Percentiles rank a stretch among this genome's conserved stretches.
phyloP scores from a whole-genome alignment of 805 yeast species.

The Dipodascopsis tothii region DNA sequence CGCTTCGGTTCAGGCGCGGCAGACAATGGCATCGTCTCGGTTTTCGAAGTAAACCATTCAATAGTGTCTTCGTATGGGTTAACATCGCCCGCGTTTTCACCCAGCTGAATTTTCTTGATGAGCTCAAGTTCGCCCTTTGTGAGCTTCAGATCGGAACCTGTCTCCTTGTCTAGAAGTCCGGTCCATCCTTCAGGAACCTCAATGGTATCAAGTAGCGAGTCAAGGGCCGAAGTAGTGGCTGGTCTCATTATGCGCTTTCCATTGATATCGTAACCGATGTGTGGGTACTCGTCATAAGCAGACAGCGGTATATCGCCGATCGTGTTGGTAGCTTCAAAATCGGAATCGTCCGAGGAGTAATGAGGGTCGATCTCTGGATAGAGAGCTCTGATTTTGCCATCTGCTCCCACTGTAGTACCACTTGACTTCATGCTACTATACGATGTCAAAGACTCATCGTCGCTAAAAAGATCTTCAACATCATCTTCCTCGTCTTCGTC shows the following conservation, averaged over 20 bases:
- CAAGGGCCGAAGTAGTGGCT: slow-evolving; percentile 91
- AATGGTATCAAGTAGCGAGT: slow-evolving; percentile 76
- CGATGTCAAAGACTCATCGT: slow-evolving; percentile 11
- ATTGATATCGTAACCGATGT: slow-evolving; percentile 91
- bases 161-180: slow-evolving; percentile 81
- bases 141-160: slow-evolving; percentile 78
- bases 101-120: slow-evolving; percentile 74
- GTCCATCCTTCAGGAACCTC: slow-evolving; percentile 99
- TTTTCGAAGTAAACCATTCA: slow-evolving; percentile 88
- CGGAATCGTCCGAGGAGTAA: slow-evolving; percentile 90
- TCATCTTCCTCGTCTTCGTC: slow-evolving; percentile 11
- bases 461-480: slow-evolving; percentile 10
- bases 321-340: slow-evolving; percentile 70
- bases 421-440: slow-evolving; percentile 8
- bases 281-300: slow-evolving; percentile 96
- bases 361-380: slow-evolving; percentile 84
- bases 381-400: slow-evolving; percentile 70
- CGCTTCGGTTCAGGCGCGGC: slow-evolving; percentile 97
- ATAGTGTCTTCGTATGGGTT: slow-evolving; percentile 90
- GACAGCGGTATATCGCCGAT: slow-evolving; percentile 89
- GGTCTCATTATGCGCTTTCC: slow-evolving; percentile 99
- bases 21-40: slow-evolving; percentile 82
- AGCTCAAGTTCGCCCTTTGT: slow-evolving; percentile 83
- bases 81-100: slow-evolving; percentile 75
- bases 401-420: slow-evolving; percentile 37